A percentile compares a stretch with the other conserved stretches of the same genome.
phyloP scores from a whole-genome alignment of 2,329 filamentous ascomycete species.

The Colletotrichum chrysophilum region DNA sequence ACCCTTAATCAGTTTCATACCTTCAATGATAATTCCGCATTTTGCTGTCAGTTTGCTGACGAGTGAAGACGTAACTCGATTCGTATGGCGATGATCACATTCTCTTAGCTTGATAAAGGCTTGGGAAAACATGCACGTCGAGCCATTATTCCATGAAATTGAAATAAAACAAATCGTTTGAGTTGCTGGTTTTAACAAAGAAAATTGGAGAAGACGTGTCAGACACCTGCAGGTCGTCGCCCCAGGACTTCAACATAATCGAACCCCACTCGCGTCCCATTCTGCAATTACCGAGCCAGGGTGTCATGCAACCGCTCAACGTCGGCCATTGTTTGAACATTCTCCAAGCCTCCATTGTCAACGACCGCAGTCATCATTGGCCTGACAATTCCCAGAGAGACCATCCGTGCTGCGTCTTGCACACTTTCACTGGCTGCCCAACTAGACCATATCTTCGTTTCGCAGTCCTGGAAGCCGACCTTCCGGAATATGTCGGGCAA shows the following conservation, averaged over 20 bases:
- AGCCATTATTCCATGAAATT: not conserved
- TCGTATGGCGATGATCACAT: not conserved
- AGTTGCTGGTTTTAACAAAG: not conserved
- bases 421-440: not conserved
- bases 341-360: not conserved
- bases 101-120: too few species aligned
- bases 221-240: not conserved
- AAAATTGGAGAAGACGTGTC: not conserved
- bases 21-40: not conserved
- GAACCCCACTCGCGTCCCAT: not conserved
- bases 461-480: not conserved
- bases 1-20: not conserved
- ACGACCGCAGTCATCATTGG: not conserved
- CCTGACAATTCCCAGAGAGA: not conserved
- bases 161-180: not conserved
- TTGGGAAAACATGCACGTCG: too few species aligned
- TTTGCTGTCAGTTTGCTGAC: not conserved
- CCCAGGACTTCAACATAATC: not conserved
- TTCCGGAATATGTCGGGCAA: accelerated
- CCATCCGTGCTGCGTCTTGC: not conserved
- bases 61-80: too few species aligned
- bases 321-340: not conserved
- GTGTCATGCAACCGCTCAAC: not conserved
- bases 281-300: not conserved
- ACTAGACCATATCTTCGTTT: not conserved